A percentile compares a stretch with the other conserved stretches of the same genome.
phyloP scores from a whole-genome alignment of 148 eudicot species.

The Vaccinium macrocarpon region DNA sequence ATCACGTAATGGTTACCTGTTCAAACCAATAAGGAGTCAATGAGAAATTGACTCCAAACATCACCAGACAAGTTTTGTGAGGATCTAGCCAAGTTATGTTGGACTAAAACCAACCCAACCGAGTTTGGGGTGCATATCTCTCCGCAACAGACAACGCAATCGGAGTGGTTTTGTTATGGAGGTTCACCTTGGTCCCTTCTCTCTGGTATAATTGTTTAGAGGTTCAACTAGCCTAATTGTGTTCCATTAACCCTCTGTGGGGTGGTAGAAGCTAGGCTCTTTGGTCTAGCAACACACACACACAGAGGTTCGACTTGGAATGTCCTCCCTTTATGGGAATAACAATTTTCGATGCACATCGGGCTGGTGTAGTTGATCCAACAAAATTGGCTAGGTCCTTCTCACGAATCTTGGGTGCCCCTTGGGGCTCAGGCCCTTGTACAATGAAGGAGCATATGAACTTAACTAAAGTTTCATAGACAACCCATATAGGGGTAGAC shows the following conservation, averaged over 20 bases:
- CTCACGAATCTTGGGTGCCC: background rate
- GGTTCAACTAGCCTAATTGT: background rate
- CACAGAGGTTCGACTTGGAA: background rate
- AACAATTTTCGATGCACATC: background rate
- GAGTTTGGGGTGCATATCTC: background rate
- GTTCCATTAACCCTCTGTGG: background rate
- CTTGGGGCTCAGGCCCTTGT: background rate
- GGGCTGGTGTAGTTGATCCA: background rate
- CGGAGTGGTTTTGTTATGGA: background rate
- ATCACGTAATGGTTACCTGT: background rate
- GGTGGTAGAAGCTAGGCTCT: background rate
- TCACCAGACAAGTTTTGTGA: background rate
- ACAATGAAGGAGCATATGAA: background rate
- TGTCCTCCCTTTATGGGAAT: background rate
- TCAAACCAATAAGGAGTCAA: background rate
- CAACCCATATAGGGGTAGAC: background rate
- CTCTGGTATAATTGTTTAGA: background rate
- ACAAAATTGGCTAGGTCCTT: background rate
- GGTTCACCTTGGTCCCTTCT: background rate
- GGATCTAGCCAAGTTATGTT: background rate
- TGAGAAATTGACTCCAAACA: background rate
- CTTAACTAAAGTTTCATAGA: background rate
- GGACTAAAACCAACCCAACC: background rate
- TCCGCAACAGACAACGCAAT: no score
- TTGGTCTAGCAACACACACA: background rate